Conservation (phyloP, 1,139 yeast genomes). For the Blastobotrys capitulatus region DNA sequence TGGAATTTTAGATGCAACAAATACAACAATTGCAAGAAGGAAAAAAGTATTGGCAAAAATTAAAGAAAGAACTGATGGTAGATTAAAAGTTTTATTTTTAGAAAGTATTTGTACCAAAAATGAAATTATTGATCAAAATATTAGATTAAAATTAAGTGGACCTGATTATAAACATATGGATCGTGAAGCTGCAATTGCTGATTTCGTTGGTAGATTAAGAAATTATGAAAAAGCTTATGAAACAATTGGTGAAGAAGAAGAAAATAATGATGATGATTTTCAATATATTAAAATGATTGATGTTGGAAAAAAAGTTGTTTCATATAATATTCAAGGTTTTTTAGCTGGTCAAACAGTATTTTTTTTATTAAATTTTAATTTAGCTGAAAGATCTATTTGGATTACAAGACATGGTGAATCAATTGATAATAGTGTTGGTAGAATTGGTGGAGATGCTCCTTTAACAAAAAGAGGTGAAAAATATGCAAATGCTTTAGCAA, state of each 20-base stretch:
- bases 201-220: constrained; percentile 72
- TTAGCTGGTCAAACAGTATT: constrained; percentile 91
- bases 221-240: constrained; percentile 90
- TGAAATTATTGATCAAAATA: constrained; percentile 70
- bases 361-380: constrained; percentile 81
- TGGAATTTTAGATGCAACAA: constrained; percentile 90
- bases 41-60: constrained; percentile 63
- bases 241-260: constrained; percentile 76
- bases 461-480: constrained; percentile 73
- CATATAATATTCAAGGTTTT: constrained; percentile 87
- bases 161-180: constrained; percentile 91
- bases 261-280: constrained; percentile 48
- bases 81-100: constrained; percentile 72
- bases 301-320: constrained; percentile 89
- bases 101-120: constrained; percentile 87
- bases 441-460: constrained; percentile 88
- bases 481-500: constrained; percentile 65
- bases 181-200: constrained; percentile 69
- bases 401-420: constrained; percentile 94
- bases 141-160: constrained; percentile 78
- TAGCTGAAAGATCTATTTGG: constrained; percentile 91
- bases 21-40: constrained; percentile 75
- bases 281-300: constrained; percentile 95
- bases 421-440: constrained; percentile 73
- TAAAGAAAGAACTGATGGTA: constrained; percentile 63